A percentile compares a stretch with the other conserved stretches of the same genome.
Conservation (phyloP, 305 asterid species). For the Ajuga reptans region DNA sequence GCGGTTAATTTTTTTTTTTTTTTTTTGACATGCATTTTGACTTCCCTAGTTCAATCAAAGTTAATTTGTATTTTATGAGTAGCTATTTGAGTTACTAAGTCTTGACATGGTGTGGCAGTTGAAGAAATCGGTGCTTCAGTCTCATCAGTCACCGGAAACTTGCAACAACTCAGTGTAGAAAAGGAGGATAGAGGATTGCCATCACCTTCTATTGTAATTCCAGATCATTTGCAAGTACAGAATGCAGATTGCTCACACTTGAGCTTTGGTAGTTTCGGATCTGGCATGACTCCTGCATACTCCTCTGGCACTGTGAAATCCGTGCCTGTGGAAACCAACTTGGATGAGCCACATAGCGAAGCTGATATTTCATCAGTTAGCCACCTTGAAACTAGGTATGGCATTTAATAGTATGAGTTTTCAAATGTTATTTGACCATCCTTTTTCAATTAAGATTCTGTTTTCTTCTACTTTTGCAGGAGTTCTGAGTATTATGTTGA, state of each 20-base stretch:
- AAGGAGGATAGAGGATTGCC: slow-evolving; percentile 41
- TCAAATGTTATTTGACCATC: background rate
- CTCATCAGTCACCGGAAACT: slow-evolving; percentile 52
- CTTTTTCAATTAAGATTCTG: slow-evolving; percentile 1
- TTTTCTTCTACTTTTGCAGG: slow-evolving; percentile 38
- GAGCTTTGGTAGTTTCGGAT: slow-evolving; percentile 86
- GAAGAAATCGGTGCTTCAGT: slow-evolving; percentile 47
- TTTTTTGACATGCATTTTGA: background rate
- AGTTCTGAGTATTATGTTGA: slow-evolving; percentile 65
- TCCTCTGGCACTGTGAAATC: slow-evolving; percentile 47
- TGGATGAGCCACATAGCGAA: slow-evolving; percentile 48
- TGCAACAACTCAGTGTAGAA: slow-evolving; percentile 58
- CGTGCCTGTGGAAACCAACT: slow-evolving; percentile 37
- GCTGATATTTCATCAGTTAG: slow-evolving; percentile 44
- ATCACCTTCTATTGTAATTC: slow-evolving; percentile 66
- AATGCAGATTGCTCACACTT: slow-evolving; percentile 71
- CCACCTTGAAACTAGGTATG: slow-evolving; percentile 57
- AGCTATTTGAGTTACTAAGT: slow-evolving; percentile 2
- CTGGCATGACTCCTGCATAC: slow-evolving; percentile 35
- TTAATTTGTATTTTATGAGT: slow-evolving; percentile 7
- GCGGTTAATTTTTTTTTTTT: background rate
- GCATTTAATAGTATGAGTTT: background rate
- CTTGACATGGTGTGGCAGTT: slow-evolving; percentile 38
- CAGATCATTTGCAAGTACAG: slow-evolving; percentile 80
- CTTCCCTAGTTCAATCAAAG: background rate